Evolutionary conservation across 306 rosid species (phyloP).

Genomic region (Vigna radiata): DNA sequence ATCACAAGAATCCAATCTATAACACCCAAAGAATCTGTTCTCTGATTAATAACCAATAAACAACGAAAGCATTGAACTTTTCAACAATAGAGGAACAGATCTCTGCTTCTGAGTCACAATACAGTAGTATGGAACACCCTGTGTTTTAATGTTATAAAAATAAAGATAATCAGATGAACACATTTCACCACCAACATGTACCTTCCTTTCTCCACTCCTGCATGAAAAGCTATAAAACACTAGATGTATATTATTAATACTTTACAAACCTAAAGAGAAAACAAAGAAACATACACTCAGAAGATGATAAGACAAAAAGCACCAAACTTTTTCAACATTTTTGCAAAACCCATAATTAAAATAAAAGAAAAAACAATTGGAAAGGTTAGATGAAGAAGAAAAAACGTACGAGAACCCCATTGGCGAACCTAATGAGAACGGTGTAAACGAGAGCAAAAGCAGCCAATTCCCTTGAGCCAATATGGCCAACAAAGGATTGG

Average conservation of each 20-base stretch:
- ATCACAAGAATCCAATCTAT: neutral
- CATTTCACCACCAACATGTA: neutral
- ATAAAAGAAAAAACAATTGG: neutral
- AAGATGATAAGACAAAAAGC: neutral
- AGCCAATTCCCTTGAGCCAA: conserved; percentile 55
- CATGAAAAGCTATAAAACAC: too few species aligned
- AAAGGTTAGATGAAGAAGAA: neutral
- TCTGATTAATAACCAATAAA: neutral
- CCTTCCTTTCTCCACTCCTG: neutral
- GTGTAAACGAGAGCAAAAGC: conserved; percentile 62
- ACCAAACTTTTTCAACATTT: neutral
- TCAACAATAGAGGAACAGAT: neutral
- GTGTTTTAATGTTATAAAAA: neutral
- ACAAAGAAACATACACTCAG: neutral
- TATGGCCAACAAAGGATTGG: conserved; percentile 64
- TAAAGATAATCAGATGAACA: neutral
- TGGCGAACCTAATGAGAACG: conserved; percentile 57
- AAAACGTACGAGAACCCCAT: conserved; percentile 57
- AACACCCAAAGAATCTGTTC: too few species aligned
- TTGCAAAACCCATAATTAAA: neutral
- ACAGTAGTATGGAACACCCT: neutral
- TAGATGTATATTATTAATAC: too few species aligned
- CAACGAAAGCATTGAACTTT: neutral
- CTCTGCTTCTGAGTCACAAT: neutral
- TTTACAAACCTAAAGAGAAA: too few species aligned